Conservation (phyloP, 78 protist species). For the Dictyostelium discoideum region DNA sequence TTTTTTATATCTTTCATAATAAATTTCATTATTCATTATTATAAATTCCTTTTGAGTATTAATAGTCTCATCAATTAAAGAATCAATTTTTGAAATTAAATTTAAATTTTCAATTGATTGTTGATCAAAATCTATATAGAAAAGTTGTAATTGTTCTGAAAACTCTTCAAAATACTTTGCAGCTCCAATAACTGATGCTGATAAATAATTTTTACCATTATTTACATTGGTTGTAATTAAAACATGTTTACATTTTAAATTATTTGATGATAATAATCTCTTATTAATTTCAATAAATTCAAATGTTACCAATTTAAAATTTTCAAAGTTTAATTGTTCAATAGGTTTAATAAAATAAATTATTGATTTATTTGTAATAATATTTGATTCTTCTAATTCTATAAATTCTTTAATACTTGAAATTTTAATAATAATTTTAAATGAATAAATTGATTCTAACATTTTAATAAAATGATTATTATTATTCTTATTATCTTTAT, state of each 20-base stretch:
- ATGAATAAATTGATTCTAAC: too few species aligned
- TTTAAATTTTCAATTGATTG: not conserved
- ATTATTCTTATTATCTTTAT: too few species aligned
- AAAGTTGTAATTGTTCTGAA: not conserved
- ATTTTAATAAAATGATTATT: too few species aligned
- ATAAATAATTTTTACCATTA: not conserved
- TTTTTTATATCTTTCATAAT: not conserved
- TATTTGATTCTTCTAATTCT: not conserved
- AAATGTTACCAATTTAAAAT: not conserved
- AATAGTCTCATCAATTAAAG: not conserved
- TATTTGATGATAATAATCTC: not conserved
- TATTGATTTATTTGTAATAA: not conserved
- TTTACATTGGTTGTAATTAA: not conserved
- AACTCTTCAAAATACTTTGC: constrained; percentile 7
- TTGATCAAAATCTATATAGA: constrained; percentile 3
- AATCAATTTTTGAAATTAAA: not conserved
- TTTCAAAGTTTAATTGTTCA: not conserved
- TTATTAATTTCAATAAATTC: not conserved
- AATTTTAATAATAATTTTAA: not conserved
- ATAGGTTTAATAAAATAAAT: not conserved
- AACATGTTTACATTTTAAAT: not conserved
- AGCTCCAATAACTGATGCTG: constrained; percentile 19
- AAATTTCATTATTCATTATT: not conserved
- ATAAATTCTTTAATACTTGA: not conserved
- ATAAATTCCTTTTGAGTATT: not conserved